These are phyloP conservation scores for Trichosporon ovoides DNA, from an alignment of 1,284 basidiomycete genomes.

Conservation along the genomic window DNA sequence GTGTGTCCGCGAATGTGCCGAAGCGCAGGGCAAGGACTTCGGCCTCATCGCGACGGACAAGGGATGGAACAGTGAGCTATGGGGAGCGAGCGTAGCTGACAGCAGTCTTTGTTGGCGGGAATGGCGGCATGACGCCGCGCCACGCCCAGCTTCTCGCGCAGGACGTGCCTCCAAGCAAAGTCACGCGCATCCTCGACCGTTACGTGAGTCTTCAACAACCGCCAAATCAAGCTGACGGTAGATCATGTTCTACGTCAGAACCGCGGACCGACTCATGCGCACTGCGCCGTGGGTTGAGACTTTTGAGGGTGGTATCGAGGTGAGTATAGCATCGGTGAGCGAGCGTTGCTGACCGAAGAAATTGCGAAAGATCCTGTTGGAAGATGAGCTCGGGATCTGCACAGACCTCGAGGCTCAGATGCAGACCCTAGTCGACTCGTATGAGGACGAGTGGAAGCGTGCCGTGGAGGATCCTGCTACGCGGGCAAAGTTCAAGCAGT, in stretches of 20 bases:
- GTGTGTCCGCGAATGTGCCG: constrained; percentile 68
- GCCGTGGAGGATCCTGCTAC: constrained; percentile 59
- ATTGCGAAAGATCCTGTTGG: constrained; percentile 61
- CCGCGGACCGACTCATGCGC: constrained; percentile 63
- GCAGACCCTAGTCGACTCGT: constrained; percentile 62
- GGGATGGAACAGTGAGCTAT: constrained; percentile 61
- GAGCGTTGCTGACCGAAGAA: constrained; percentile 36
- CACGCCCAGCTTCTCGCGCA: constrained; percentile 56
- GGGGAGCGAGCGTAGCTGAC: constrained; percentile 14
- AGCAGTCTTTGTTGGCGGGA: constrained; percentile 65
- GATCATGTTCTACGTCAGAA: constrained; percentile 65
- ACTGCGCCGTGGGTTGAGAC: constrained; percentile 72
- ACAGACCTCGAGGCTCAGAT: constrained; percentile 65
- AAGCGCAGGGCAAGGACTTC: constrained; percentile 71
- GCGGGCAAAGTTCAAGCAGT: constrained; percentile 61
- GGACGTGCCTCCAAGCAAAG: constrained; percentile 60
- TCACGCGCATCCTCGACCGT: constrained; percentile 62
- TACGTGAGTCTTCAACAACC: constrained; percentile 43
- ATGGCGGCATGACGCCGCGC: constrained; percentile 65
- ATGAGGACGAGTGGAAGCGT: constrained; percentile 65
- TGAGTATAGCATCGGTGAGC: too few species aligned
- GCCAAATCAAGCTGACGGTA: too few species aligned
- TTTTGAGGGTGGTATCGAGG: constrained; percentile 63
- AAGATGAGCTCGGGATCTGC: constrained; percentile 73
- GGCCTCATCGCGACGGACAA: constrained; percentile 72